These are phyloP conservation scores for Cyclotella cryptica DNA, from an alignment of 108 stramenopile genomes.

Conservation along the genomic window DNA sequence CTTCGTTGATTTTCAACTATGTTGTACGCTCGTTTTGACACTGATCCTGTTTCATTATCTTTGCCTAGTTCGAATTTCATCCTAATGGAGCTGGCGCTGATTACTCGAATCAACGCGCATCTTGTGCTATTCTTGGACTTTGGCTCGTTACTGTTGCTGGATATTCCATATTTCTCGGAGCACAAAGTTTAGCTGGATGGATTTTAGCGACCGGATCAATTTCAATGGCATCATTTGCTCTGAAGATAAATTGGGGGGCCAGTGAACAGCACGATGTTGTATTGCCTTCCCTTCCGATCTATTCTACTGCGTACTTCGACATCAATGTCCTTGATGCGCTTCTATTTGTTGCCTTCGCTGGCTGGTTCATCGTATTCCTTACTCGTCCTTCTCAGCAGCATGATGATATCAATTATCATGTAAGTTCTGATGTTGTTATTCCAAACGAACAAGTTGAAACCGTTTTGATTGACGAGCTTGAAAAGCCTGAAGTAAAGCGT, in stretches of 20 bases:
- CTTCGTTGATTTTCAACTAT: background rate
- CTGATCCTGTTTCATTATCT: no score
- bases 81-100: background rate
- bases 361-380: conserved; percentile 1
- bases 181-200: conserved; percentile 21
- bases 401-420: background rate
- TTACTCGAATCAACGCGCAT: conserved; percentile 19
- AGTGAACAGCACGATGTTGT: background rate
- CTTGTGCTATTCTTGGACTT: conserved; percentile 23
- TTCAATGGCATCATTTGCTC: conserved; percentile 18
- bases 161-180: conserved; percentile 19
- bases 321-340: conserved; percentile 26
- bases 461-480: background rate
- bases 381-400: background rate
- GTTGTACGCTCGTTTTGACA: background rate
- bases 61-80: conserved; percentile 11
- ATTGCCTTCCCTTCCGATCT: conserved; percentile 29
- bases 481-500: background rate
- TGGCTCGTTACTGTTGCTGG: conserved; percentile 31
- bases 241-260: background rate
- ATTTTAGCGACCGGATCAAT: conserved; percentile 17
- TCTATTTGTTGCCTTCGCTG: conserved; percentile 14
- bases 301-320: background rate
- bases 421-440: background rate
- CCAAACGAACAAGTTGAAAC: background rate